phyloP scores from a whole-genome alignment of 2,329 filamentous ascomycete genomes.

The Catunica adiposa region DNA sequence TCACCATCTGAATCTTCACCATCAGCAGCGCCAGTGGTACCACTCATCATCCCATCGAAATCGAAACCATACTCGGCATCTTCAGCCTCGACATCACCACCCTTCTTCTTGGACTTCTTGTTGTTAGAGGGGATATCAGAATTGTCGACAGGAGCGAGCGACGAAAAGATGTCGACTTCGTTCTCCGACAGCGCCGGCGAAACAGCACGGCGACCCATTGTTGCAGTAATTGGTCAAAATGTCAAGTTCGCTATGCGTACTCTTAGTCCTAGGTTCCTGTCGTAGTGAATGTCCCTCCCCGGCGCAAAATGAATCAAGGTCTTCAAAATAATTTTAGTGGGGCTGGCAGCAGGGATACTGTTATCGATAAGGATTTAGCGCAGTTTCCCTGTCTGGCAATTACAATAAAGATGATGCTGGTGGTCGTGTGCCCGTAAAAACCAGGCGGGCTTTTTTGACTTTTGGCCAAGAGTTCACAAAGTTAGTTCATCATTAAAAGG shows the following conservation, averaged over 20 bases:
- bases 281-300: background rate
- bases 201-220: constrained; percentile 54
- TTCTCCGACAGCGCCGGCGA: constrained; percentile 79
- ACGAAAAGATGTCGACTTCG: constrained; percentile 76
- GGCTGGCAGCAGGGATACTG: background rate
- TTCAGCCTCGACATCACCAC: constrained; percentile 13
- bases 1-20: constrained; percentile 47
- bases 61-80: constrained; percentile 33
- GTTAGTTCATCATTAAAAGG: no score
- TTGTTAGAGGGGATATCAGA: constrained; percentile 21
- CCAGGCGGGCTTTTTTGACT: no score
- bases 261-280: background rate
- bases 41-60: constrained; percentile 44
- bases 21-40: constrained; percentile 20
- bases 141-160: constrained; percentile 49
- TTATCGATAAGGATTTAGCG: constrained; percentile 7
- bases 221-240: constrained; percentile 12
- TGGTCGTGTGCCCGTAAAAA: no score
- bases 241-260: background rate
- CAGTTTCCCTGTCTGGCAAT: background rate
- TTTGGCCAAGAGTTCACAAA: no score
- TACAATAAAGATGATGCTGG: no score
- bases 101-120: constrained; percentile 19
- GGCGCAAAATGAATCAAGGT: background rate
- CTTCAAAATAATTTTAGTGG: background rate